Base-by-base conservation (phyloP, 140 eudicot species). In the Ambrosia hybrid region DNA sequence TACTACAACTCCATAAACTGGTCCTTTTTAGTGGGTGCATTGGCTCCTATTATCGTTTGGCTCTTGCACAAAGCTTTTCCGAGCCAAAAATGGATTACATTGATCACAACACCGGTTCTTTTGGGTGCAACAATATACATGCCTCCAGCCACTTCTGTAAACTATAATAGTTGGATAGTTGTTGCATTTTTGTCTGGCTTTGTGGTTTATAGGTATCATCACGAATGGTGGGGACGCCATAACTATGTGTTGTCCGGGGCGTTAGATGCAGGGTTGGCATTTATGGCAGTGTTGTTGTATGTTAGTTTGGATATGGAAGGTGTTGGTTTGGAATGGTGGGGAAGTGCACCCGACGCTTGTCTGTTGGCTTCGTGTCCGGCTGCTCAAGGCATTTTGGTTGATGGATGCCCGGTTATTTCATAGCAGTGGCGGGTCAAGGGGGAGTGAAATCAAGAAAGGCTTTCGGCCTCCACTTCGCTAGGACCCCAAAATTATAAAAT, bases 201-300 rank as follows among this genome's bases (percentile, higher is more conserved):
- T 76, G 85, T 90, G 60, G 95, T 79, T 0, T 90, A 79, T 64
- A 69, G 92, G 55, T 90, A 87, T 78, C 80, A 85, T 58, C 91
- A 82, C 3, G 67, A 70, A 12, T 91, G 90, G 95, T 91, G 95
- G 95, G 81, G 87, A 36, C 85, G 92, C 10, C 88, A 88, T 82
- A 88, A 88, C 49, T 91, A 91, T 45, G 83, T 85, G 37, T 66
- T 91, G 39, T 88, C 90, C 0, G 97, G 97, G 17, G 88, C 95
- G 14, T 84, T 91, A 13, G 97, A 91, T 83, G 95, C 97, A n/a
- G 97, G 97, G 3, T 64, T 88, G 68, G 97, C 95, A 53, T 88
- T 91, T 67, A 85, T 91, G 92, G 92, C 86, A 26, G 88, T 91
- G 51, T 58, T 83, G 68, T 36, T 91, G 57, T 88, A 87, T 72